Conservation (phyloP, 169 alveolate genomes). For the Perkinsus marinus region DNA sequence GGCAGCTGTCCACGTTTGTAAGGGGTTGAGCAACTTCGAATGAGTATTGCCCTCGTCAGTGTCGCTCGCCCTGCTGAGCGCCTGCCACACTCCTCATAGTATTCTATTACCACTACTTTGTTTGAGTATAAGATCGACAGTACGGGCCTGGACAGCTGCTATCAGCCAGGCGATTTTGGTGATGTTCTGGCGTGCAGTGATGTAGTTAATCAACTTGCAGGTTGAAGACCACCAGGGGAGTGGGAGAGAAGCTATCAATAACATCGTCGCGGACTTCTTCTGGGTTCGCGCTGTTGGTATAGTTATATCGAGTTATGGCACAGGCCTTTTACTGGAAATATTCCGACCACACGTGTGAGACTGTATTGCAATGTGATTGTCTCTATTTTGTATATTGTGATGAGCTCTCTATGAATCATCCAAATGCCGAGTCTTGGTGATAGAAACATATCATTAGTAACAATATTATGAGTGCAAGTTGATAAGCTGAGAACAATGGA, state of each 20-base stretch:
- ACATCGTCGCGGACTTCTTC: conserved; percentile 1
- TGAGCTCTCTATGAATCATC: neutral
- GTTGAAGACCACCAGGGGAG: neutral
- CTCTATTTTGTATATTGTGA: neutral
- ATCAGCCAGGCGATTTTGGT: neutral
- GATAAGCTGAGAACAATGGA: too few species aligned
- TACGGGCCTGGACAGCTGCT: neutral
- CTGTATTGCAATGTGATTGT: neutral
- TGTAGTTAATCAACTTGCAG: neutral
- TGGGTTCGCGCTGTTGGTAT: neutral
- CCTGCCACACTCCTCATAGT: neutral
- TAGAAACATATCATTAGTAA: too few species aligned
- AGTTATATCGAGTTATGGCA: neutral
- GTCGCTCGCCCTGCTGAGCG: neutral
- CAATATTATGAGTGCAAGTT: too few species aligned
- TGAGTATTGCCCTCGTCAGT: neutral
- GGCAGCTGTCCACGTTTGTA: neutral
- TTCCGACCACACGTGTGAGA: neutral
- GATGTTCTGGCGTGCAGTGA: neutral
- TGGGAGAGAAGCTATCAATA: neutral
- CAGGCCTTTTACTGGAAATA: neutral
- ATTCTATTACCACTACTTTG: neutral
- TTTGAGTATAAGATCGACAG: neutral
- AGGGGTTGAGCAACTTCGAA: neutral
- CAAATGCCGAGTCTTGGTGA: neutral